Conservation (phyloP, 192 early-diverging fungal genomes). For the Gryganskiella cystojenkinii region DNA sequence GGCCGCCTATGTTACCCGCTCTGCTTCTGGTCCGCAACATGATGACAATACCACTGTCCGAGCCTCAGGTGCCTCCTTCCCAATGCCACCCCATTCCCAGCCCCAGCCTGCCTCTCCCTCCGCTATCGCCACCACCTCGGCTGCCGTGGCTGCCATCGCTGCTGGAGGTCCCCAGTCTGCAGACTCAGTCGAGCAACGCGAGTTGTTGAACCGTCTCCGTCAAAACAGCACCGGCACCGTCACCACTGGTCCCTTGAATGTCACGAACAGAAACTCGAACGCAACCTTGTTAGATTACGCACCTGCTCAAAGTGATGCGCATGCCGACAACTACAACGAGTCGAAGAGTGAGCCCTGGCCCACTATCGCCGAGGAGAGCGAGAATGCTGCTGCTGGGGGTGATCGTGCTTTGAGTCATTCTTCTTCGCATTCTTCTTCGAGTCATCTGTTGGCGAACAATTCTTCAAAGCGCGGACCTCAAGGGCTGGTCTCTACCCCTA, state of each 20-base stretch:
- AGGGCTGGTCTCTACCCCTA: background rate
- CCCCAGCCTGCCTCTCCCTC: background rate
- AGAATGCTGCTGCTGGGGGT: background rate
- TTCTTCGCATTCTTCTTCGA: background rate
- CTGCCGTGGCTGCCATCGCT: background rate
- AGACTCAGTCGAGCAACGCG: background rate
- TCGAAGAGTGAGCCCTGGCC: slow-evolving; percentile 24
- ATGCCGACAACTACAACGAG: no score
- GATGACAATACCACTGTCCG: background rate
- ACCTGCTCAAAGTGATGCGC: slow-evolving; percentile 5
- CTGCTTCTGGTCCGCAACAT: background rate
- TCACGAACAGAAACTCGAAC: background rate
- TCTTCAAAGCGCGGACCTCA: slow-evolving; percentile 7
- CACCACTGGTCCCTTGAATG: background rate
- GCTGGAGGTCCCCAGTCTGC: background rate
- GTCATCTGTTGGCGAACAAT: background rate
- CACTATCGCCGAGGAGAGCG: no score
- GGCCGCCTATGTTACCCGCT: background rate
- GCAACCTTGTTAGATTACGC: background rate
- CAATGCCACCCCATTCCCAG: background rate
- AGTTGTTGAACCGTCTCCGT: background rate
- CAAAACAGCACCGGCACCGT: background rate
- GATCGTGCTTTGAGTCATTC: background rate
- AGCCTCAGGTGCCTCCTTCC: background rate
- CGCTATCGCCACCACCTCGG: background rate